These are phyloP conservation scores for Brassica cretica DNA, from an alignment of 345 rosid genomes.

Conservation along the genomic window DNA sequence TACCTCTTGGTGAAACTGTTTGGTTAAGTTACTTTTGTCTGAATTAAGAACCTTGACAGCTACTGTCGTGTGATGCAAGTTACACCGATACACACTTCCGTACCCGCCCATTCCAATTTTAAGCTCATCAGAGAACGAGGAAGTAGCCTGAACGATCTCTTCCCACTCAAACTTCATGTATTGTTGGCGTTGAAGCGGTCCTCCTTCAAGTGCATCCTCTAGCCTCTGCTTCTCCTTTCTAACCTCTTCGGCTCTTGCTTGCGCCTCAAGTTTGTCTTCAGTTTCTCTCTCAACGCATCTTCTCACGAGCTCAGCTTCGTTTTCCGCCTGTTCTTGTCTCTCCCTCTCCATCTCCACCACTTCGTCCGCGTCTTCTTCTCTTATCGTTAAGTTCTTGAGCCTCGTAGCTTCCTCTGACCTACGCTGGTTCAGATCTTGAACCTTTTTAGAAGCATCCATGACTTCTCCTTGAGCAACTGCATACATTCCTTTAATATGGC, in stretches of 20 bases:
- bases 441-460: constrained; percentile 80
- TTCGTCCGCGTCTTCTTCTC: constrained; percentile 59
- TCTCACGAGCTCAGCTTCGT: constrained; percentile 53
- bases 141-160: constrained; percentile 78
- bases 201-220: constrained; percentile 59
- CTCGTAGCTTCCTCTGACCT: constrained; percentile 55
- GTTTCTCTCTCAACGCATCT: constrained; percentile 55
- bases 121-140: constrained; percentile 69
- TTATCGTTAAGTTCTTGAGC: constrained; percentile 51
- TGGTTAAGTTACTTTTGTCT: constrained; percentile 51
- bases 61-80: constrained; percentile 63
- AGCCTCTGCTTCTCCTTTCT: constrained; percentile 73
- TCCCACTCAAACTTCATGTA: constrained; percentile 74
- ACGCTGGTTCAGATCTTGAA: constrained; percentile 49
- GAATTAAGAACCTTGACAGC: constrained; percentile 90
- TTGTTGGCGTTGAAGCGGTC: constrained; percentile 41
- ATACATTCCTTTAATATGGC: constrained; percentile 73
- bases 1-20: constrained; percentile 88
- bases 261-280: constrained; percentile 55
- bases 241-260: constrained; percentile 53
- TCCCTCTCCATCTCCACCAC: constrained; percentile 61
- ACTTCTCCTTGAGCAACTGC: constrained; percentile 79
- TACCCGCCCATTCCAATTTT: constrained; percentile 81
- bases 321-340: constrained; percentile 55
- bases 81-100: constrained; percentile 77